Conservation (phyloP, 1,139 yeast species). For the Saccharomyces hybrid region DNA sequence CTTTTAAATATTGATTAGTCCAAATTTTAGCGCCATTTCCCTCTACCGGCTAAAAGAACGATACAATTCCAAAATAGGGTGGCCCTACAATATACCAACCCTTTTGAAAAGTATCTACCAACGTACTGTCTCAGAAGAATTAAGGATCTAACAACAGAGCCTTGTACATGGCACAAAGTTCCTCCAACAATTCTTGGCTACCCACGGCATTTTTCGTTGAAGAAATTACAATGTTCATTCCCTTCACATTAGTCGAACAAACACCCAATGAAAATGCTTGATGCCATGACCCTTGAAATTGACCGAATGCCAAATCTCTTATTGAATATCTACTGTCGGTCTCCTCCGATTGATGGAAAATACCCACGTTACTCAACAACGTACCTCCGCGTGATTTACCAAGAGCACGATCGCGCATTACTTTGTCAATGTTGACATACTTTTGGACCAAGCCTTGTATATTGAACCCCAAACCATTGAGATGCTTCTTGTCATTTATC, state of each 20-base stretch:
- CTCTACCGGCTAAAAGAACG: background rate
- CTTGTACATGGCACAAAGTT: constrained; percentile 6
- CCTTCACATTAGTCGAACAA: constrained; percentile 10
- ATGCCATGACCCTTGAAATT: background rate
- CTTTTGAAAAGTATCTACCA: background rate
- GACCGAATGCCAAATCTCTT: constrained; percentile 4
- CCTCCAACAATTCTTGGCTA: constrained; percentile 5
- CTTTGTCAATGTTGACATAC: background rate
- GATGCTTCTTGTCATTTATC: constrained; percentile 2
- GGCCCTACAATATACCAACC: background rate
- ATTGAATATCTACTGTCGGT: constrained; percentile 2
- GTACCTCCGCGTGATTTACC: background rate
- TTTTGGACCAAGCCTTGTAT: constrained; percentile 6
- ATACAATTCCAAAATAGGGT: background rate
- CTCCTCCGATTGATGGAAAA: background rate
- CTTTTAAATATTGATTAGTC: background rate
- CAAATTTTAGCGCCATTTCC: background rate
- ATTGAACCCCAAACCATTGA: constrained; percentile 3
- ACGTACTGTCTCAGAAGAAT: background rate
- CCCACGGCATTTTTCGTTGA: constrained; percentile 5
- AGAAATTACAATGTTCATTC: constrained; percentile 5
- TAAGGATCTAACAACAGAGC: background rate
- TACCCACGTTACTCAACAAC: background rate
- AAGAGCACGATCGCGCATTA: background rate
- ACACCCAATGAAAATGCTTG: constrained; percentile 5